Percentiles rank a stretch among this genome's conserved stretches.
These are phyloP conservation scores for Suhomyces faveliae DNA, from an alignment of 805 yeast species.

Conservation along the genomic window DNA sequence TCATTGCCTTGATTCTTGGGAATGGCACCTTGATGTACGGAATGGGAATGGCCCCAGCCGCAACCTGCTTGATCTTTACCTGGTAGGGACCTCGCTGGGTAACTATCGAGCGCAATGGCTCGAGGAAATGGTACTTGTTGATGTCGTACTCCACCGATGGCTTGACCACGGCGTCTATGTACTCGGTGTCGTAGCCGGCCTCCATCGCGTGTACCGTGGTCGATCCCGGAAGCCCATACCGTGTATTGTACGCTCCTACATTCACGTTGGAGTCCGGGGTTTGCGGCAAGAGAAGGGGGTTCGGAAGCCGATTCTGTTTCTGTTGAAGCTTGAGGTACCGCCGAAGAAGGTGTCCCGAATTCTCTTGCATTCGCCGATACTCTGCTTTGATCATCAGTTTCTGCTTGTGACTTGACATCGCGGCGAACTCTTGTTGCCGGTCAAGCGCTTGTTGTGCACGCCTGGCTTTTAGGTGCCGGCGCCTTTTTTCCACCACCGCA, in stretches of 20 bases:
- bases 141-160: conserved; percentile 35
- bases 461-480: background rate
- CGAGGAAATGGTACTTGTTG: conserved; percentile 25
- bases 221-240: conserved; percentile 23
- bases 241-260: conserved; percentile 10
- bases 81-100: conserved; percentile 36
- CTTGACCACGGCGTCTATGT: conserved; percentile 30
- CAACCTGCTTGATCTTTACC: conserved; percentile 29
- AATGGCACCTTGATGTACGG: conserved; percentile 30
- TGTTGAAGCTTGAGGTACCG: conserved; percentile 31
- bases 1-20: conserved; percentile 14
- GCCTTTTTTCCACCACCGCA: conserved; percentile 3
- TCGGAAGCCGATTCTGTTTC: conserved; percentile 23
- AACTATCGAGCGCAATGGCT: conserved; percentile 19
- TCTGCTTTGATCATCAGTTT: conserved; percentile 14
- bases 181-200: conserved; percentile 32
- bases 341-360: conserved; percentile 20
- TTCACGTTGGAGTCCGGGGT: conserved; percentile 15
- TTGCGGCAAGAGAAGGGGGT: conserved; percentile 32
- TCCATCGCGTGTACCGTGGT: conserved; percentile 18
- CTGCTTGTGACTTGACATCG: conserved; percentile 8
- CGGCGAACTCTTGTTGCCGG: background rate
- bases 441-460: background rate
- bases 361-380: conserved; percentile 12
- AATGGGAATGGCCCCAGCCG: conserved; percentile 31